These are phyloP conservation scores for Clitoria ternatea DNA, from an alignment of 306 rosid genomes.

Conservation along the genomic window DNA sequence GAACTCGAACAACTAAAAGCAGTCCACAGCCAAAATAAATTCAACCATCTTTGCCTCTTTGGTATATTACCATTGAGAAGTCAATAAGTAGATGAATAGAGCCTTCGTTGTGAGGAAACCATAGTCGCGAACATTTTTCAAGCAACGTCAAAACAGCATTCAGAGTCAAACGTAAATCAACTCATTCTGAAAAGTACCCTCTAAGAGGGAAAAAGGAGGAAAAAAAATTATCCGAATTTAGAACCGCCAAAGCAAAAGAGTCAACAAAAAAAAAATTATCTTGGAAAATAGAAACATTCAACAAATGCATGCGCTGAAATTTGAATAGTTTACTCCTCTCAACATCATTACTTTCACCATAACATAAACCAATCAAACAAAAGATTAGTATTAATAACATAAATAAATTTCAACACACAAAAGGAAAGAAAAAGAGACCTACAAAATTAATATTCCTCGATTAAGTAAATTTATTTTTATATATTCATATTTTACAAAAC, in stretches of 20 bases:
- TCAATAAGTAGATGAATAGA: constrained; percentile 8
- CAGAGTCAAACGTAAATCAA: constrained; percentile 17
- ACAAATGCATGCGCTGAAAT: constrained; percentile 54
- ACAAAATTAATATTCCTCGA: constrained; percentile 2
- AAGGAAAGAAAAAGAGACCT: neutral
- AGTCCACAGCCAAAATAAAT: neutral
- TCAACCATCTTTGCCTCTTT: neutral
- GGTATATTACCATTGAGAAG: constrained; percentile 13
- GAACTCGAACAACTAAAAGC: constrained; percentile 1
- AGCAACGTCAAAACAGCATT: neutral
- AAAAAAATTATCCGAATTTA: constrained; percentile 15
- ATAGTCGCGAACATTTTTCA: neutral
- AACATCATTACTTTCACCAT: constrained; percentile 29
- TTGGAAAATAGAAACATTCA: constrained; percentile 41
- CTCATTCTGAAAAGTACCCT: constrained; percentile 12
- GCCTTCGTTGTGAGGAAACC: neutral
- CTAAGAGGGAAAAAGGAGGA: neutral
- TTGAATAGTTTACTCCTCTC: constrained; percentile 40
- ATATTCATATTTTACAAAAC: neutral
- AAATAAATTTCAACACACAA: constrained; percentile 17
- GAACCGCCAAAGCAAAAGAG: constrained; percentile 23
- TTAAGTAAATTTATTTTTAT: neutral
- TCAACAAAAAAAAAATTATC: constrained; percentile 31
- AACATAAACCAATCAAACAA: constrained; percentile 21
- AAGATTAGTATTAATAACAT: constrained; percentile 2